phyloP scores from a whole-genome alignment of 1,284 basidiomycete genomes.

The Boletus sp. region DNA sequence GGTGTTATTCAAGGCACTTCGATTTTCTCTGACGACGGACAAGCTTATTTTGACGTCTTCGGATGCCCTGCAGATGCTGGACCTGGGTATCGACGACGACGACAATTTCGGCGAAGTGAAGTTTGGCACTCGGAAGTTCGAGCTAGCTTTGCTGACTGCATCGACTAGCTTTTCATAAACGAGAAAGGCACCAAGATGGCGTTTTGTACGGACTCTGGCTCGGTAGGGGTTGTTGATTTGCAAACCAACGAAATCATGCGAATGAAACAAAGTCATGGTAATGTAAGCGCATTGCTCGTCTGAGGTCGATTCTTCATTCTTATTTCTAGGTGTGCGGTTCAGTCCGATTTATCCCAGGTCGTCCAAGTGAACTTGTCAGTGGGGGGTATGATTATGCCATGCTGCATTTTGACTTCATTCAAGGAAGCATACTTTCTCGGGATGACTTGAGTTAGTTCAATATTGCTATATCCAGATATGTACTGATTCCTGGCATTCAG shows the following conservation, averaged over 20 bases:
- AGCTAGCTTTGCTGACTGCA: constrained; percentile 28
- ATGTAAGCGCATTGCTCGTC: constrained; percentile 42
- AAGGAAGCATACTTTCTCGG: constrained; percentile 57
- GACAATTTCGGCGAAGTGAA: constrained; percentile 71
- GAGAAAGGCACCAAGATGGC: constrained; percentile 56
- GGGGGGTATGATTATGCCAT: constrained; percentile 72
- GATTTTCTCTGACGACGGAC: constrained; percentile 43
- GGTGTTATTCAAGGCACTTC: constrained; percentile 33
- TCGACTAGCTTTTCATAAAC: constrained; percentile 61
- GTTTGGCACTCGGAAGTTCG: background rate
- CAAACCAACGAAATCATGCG: constrained; percentile 42
- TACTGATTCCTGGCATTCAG: constrained; percentile 30
- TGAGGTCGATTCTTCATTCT: constrained; percentile 1
- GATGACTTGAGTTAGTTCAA: constrained; percentile 54
- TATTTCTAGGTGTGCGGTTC: constrained; percentile 60
- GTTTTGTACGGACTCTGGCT: constrained; percentile 67
- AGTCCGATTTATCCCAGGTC: constrained; percentile 65
- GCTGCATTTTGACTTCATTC: constrained; percentile 63
- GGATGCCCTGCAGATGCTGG: constrained; percentile 47
- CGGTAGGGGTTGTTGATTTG: constrained; percentile 63
- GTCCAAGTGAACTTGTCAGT: constrained; percentile 68
- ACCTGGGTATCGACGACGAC: constrained; percentile 50
- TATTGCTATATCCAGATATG: background rate
- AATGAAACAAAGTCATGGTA: constrained; percentile 64
- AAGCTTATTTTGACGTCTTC: constrained; percentile 48